Evolutionary conservation across 495 filamentous ascomycete genomes (phyloP).

Genomic region (Hypoxylon cercidicola): DNA sequence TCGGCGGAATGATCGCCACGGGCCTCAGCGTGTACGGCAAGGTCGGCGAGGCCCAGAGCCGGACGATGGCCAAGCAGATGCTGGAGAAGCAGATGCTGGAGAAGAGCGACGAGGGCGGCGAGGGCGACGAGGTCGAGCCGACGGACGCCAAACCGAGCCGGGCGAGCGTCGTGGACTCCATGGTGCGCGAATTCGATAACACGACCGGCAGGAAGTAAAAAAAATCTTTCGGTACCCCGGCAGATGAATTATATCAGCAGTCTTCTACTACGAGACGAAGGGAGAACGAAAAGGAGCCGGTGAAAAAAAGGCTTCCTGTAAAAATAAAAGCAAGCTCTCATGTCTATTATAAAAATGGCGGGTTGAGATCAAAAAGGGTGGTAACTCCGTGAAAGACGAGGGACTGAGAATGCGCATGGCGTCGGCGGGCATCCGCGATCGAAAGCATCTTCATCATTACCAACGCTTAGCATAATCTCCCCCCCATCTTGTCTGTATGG

Average conservation of each 20-base stretch:
- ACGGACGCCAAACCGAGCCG: constrained; percentile 23
- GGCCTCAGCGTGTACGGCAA: constrained; percentile 96
- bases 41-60: constrained; percentile 85
- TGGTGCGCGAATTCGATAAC: constrained; percentile 52
- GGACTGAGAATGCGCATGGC: constrained; percentile 24
- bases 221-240: background rate
- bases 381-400: constrained; percentile 1
- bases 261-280: too few species aligned
- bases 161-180: constrained; percentile 48
- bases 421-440: constrained; percentile 24
- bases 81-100: too few species aligned
- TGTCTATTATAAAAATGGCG: constrained; percentile 19
- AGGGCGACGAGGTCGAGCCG: constrained; percentile 31
- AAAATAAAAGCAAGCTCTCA: constrained; percentile 8
- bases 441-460: too few species aligned
- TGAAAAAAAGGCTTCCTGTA: background rate
- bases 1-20: constrained; percentile 95
- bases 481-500: too few species aligned
- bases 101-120: constrained; percentile 32
- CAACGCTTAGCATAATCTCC: background rate
- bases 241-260: background rate
- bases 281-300: background rate
- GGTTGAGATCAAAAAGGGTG: background rate
- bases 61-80: constrained; percentile 66
- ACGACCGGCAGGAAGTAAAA: constrained; percentile 36